Conservation (phyloP, 352 stramenopile species). For the Thalassiosira hispida region DNA sequence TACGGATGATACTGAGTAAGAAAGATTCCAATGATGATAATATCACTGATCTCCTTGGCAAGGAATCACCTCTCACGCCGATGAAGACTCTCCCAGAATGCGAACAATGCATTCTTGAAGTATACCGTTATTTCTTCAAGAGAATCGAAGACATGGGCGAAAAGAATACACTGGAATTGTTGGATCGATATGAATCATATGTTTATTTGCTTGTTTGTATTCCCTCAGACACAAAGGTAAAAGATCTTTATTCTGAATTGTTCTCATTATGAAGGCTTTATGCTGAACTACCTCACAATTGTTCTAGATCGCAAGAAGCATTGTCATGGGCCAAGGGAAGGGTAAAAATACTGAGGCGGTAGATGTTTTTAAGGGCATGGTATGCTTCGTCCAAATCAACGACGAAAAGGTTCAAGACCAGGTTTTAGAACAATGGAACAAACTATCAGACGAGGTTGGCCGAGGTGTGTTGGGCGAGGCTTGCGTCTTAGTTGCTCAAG, state of each 20-base stretch:
- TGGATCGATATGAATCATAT: neutral
- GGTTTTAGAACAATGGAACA: slow-evolving; percentile 1
- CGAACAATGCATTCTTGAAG: slow-evolving; percentile 11
- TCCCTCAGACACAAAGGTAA: neutral
- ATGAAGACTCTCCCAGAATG: slow-evolving; percentile 1
- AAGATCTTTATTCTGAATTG: too few species aligned
- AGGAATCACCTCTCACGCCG: neutral
- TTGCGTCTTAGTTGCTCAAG: slow-evolving; percentile 11
- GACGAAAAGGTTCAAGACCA: slow-evolving; percentile 6
- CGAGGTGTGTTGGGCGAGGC: neutral
- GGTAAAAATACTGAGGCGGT: slow-evolving; percentile 23
- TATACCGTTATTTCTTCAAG: slow-evolving; percentile 11
- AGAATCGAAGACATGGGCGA: slow-evolving; percentile 10
- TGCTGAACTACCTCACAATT: too few species aligned
- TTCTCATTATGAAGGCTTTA: too few species aligned
- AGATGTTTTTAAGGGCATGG: slow-evolving; percentile 17
- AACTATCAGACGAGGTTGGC: slow-evolving; percentile 12
- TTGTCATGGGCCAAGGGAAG: slow-evolving; percentile 20
- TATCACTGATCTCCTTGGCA: neutral
- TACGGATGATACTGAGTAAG: neutral
- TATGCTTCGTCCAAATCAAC: slow-evolving; percentile 11
- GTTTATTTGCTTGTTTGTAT: slow-evolving; percentile 16
- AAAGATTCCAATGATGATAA: too few species aligned
- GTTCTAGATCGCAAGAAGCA: slow-evolving; percentile 8
- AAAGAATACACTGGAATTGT: neutral